Evolutionary conservation across 441 rosid species (phyloP), one percentile per base, ranked within the genome.

Genomic region (Syzygium malaccense): DNA sequence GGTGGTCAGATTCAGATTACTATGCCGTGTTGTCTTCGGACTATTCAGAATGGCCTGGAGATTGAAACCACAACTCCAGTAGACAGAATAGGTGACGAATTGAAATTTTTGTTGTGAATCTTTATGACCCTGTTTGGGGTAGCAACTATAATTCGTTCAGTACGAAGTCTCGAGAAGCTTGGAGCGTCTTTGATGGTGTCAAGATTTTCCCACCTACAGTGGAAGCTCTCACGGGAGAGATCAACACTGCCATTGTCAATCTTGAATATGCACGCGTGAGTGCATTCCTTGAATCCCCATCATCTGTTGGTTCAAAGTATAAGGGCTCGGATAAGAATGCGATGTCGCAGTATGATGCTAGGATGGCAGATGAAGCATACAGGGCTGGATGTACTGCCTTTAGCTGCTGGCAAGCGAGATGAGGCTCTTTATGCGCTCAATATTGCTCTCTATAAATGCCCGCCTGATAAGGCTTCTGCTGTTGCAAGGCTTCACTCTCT

Each of bases 401-500:
- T 96, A 90, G 95, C 96, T 53, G 93, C 93, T 23, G 95, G 98
- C 75, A 94, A 92, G 90, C 94, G 94, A 54, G 95, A 94, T 20
- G 94, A 95, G 90, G 98, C 96, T 66, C 95, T 95, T 85, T 95
- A 92, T 6, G 94, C 92, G 25, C 88, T 95, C 89, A 94, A 91
- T 49, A 32, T 93, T 85, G 91, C 95, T n/a, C 93, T 94, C 55
- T 92, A 95, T 13, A 95, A 93, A 88, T 96, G 97, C 87, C 98
- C 95, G 51, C 98, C 96, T 56, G 96, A 94, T 86, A 91, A 91
- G 92, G 92, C 93, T 53, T 93, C 96, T 64, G 96, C 96, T 58
- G 93, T 93, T 86, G 92, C 94, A 57, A 95, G 94, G 92, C 96
- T 93, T 89, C 95, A 92, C 87, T 93, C 96, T 58, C 94, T 94